Evolutionary conservation across 192 early-diverging fungal species (phyloP).

Genomic region (Backusella tuberculispora): DNA sequence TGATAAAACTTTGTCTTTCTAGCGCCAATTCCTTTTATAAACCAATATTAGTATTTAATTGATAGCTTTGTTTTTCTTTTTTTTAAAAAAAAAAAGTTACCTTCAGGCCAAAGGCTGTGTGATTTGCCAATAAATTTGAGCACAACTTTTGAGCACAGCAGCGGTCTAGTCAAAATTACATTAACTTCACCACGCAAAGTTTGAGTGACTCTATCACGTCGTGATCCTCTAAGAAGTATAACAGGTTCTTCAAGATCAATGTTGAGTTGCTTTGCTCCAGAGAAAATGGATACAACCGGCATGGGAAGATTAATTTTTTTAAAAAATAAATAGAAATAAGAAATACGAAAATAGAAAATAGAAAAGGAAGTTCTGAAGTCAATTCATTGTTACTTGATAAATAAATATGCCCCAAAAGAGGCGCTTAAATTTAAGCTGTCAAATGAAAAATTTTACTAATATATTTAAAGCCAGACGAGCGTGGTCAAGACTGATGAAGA

Average conservation of each 20-base stretch:
- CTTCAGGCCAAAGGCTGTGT: slow-evolving; percentile 43
- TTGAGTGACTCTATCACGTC: slow-evolving; percentile 19
- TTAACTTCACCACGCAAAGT: slow-evolving; percentile 37
- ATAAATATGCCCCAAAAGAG: neutral
- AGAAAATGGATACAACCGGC: slow-evolving; percentile 27
- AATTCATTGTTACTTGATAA: neutral
- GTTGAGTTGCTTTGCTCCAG: slow-evolving; percentile 31
- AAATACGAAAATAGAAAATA: neutral
- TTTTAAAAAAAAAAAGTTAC: slow-evolving; percentile 19
- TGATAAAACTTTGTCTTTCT: slow-evolving; percentile 31
- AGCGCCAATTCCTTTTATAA: slow-evolving; percentile 28
- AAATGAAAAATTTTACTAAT: neutral
- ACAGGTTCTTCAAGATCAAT: slow-evolving; percentile 42
- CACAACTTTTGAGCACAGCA: slow-evolving; percentile 11
- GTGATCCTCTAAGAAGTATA: slow-evolving; percentile 25
- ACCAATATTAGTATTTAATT: neutral
- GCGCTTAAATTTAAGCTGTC: slow-evolving; percentile 5
- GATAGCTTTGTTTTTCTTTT: neutral
- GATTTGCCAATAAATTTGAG: slow-evolving; percentile 36
- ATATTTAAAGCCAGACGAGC: neutral
- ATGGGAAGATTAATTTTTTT: slow-evolving; percentile 11
- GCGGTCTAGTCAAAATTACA: slow-evolving; percentile 31
- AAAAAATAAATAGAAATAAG: neutral
- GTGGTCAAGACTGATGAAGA: neutral
- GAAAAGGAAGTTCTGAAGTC: neutral